Conservation (phyloP, 306 rosid genomes). For the Canavalia gladiata region DNA sequence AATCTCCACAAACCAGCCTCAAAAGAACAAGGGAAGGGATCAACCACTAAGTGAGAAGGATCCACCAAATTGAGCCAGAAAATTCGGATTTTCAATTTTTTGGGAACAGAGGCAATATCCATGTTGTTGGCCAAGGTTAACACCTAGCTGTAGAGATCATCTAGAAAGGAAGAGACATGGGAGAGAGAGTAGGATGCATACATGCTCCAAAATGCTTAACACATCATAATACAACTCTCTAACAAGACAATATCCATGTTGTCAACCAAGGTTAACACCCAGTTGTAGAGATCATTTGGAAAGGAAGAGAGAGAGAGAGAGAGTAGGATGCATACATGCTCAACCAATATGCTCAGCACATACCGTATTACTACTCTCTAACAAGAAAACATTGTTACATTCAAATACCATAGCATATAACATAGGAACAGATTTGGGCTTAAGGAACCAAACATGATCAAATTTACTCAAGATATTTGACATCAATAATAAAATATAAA, state of each 20-base stretch:
- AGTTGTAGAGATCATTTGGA: background rate
- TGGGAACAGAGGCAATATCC: conserved; percentile 13
- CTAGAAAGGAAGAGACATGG: too few relatives aligned
- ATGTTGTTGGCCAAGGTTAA: background rate
- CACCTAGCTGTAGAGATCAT: background rate
- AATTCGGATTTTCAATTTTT: background rate
- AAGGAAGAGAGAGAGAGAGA: background rate
- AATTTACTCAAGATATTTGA: conserved; percentile 18
- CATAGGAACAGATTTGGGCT: conserved; percentile 28
- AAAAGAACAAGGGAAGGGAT: conserved; percentile 30
- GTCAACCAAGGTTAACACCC: background rate
- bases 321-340: background rate
- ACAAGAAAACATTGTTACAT: conserved; percentile 21
- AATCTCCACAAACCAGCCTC: background rate
- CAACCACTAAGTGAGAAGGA: background rate
- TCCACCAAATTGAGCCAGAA: background rate
- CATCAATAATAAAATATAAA: conserved; percentile 15
- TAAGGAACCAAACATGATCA: conserved; percentile 36
- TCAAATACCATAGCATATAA: conserved; percentile 29
- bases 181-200: too few relatives aligned
- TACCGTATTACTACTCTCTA: conserved; percentile 17
- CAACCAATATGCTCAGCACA: background rate
- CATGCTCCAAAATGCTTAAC: too few relatives aligned
- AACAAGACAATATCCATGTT: background rate
- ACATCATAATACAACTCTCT: too few relatives aligned